A percentile compares a stretch with the other conserved stretches of the same genome.
Conservation (phyloP, 2,329 filamentous ascomycete genomes). For the Xylariaceae sp. region DNA sequence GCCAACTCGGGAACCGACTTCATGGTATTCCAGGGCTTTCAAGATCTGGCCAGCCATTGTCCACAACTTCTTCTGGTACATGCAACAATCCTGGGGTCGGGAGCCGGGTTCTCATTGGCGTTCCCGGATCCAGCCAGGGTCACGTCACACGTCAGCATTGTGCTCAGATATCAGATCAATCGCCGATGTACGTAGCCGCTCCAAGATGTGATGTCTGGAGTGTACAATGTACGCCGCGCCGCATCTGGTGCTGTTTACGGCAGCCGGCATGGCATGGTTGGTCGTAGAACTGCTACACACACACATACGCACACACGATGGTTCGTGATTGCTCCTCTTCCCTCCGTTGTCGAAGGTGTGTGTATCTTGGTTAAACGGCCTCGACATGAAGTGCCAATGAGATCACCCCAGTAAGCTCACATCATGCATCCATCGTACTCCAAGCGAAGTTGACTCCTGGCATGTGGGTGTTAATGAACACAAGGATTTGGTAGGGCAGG, state of each 20-base stretch:
- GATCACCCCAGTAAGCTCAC: background rate
- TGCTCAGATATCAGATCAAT: slow-evolving; percentile 18
- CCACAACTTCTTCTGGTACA: background rate
- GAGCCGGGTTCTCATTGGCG: slow-evolving; percentile 6
- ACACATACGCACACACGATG: background rate
- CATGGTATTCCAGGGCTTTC: background rate
- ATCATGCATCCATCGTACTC: background rate
- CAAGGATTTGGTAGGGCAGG: background rate
- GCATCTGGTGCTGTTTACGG: background rate
- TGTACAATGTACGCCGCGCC: background rate
- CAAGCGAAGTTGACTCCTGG: background rate
- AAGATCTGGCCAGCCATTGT: slow-evolving; percentile 4
- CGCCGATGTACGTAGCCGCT: slow-evolving; percentile 11
- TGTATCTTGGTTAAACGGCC: background rate
- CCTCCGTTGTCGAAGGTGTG: background rate
- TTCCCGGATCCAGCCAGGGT: slow-evolving; percentile 1
- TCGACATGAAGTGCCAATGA: background rate
- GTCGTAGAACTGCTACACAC: background rate
- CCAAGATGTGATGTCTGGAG: slow-evolving; percentile 2
- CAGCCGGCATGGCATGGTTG: background rate
- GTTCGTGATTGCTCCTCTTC: background rate
- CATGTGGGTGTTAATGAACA: background rate
- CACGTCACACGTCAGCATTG: slow-evolving; percentile 14
- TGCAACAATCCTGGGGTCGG: slow-evolving; percentile 1
- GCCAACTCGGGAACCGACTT: background rate